These are phyloP conservation scores for Acrodontium crateriforme DNA, from an alignment of 2,329 filamentous ascomycete genomes.

Conservation along the genomic window DNA sequence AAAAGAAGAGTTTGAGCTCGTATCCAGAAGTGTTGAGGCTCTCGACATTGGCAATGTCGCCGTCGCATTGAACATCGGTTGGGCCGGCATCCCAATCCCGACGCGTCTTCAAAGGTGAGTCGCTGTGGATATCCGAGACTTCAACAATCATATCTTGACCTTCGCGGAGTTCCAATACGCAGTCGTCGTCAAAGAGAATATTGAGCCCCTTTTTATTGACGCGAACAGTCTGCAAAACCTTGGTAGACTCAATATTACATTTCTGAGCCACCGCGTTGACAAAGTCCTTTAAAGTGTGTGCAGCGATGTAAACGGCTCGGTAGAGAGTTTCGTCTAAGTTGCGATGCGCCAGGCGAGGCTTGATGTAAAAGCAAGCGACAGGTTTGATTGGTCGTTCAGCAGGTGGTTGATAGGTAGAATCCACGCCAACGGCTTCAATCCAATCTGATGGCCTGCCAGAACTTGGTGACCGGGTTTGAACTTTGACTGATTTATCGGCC, in stretches of 20 bases:
- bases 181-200: slow-evolving; percentile 81
- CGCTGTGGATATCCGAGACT: slow-evolving; percentile 48
- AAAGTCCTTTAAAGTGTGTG: slow-evolving; percentile 63
- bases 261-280: slow-evolving; percentile 61
- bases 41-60: slow-evolving; percentile 26
- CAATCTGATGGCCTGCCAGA: slow-evolving; percentile 59
- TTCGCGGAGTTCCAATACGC: slow-evolving; percentile 69
- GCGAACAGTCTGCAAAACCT: slow-evolving; percentile 57
- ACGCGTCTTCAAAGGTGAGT: slow-evolving; percentile 26
- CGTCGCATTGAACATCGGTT: slow-evolving; percentile 31
- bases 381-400: slow-evolving; percentile 56
- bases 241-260: slow-evolving; percentile 61
- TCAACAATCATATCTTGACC: slow-evolving; percentile 77
- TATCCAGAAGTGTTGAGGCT: slow-evolving; percentile 33
- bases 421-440: slow-evolving; percentile 89
- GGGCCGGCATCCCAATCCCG: slow-evolving; percentile 40
- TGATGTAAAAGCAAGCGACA: slow-evolving; percentile 80
- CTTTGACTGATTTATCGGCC: slow-evolving; percentile 39
- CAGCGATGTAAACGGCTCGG: slow-evolving; percentile 71
- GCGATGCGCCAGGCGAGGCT: slow-evolving; percentile 38
- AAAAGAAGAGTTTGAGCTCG: slow-evolving; percentile 37
- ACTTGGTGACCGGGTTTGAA: slow-evolving; percentile 43
- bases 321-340: slow-evolving; percentile 49
- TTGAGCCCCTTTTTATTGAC: slow-evolving; percentile 62
- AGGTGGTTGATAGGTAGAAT: slow-evolving; percentile 69